Evolutionary conservation across 495 filamentous ascomycete species (phyloP).

Genomic region (Parathielavia appendiculata): DNA sequence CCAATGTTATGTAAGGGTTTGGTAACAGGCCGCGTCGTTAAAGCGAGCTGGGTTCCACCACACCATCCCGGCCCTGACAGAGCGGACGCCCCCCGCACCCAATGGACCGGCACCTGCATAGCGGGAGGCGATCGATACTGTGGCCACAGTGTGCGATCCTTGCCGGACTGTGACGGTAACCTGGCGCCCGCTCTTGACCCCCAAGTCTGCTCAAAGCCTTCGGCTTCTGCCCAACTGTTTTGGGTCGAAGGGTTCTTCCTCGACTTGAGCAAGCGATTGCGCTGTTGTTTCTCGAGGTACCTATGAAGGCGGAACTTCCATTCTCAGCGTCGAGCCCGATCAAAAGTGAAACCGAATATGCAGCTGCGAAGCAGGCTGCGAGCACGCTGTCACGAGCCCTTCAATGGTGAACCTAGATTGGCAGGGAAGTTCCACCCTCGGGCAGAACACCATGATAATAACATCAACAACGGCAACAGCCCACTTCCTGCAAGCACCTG

Average conservation of each 20-base stretch:
- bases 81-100: slow-evolving; percentile 1
- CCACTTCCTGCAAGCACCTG: slow-evolving; percentile 4
- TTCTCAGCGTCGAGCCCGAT: not conserved
- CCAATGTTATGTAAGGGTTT: slow-evolving; percentile 22
- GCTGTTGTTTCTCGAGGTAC: not conserved
- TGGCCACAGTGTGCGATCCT: not conserved
- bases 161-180: not conserved
- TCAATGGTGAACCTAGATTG: slow-evolving; percentile 5
- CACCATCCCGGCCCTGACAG: slow-evolving; percentile 6
- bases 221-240: not conserved
- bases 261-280: not conserved
- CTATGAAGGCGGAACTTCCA: not conserved
- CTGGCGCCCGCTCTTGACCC: not conserved
- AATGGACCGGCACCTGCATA: slow-evolving; percentile 15
- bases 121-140: slow-evolving; percentile 14
- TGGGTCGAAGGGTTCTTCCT: not conserved
- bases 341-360: not conserved
- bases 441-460: not conserved
- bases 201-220: not conserved
- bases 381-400: slow-evolving; percentile 14
- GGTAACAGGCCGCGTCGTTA: slow-evolving; percentile 9
- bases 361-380: slow-evolving; percentile 13
- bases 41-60: slow-evolving; percentile 12
- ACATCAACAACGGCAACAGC: not conserved
- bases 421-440: slow-evolving; percentile 12